Base-by-base conservation (phyloP, 192 early-diverging fungal species). In the Rhizophagus clarus region DNA sequence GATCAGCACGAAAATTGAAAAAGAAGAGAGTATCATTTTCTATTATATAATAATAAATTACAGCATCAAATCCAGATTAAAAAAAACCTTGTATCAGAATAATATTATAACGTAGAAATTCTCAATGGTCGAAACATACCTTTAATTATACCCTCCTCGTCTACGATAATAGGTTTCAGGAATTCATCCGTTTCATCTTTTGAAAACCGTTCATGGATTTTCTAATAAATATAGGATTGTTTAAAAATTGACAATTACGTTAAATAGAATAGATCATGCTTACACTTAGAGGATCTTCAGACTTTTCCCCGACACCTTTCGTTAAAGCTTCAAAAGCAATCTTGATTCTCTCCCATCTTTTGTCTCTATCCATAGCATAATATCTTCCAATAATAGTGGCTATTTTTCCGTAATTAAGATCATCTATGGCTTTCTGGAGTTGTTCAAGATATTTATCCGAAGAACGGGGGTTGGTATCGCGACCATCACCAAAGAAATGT, bases 361-460 rank as follows among this genome's bases (percentile, higher is more conserved):
- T 99, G 87, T 99, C 98, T 84, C 98, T 95, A 86, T 99, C 98
- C 98, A 99, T 99, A 74, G 97, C 97, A 84, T 98, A 99, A 92
- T 99, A 99, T 67, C 98, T 93, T 32, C 98, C 98, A 14, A 92
- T 88, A 71, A 99, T 92, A 40, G 96, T 96, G 17, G 97, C 97
- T n/a, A 99, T 64, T 80, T 88, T 88, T 76, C 97, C 97, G 86
- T 97, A 98, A 34, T 85, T 79, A 79, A 94, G 80, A 79, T 90
- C 88, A 49, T 89, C 76, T 26, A 89, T 87, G 75, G 86, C 85
- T 51, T 92, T 91, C 17, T 90, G 80, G 81, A 98, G 88, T 80
- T 94, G 87, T 78, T 88, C 81, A 75, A 97, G 81, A 85, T 99
- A 99, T 72, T 85, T 92, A 63, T 89, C 85, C 26, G 95, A 83